Evolutionary conservation across 225 moss, liverwort and hornwort genomes (phyloP), one percentile per base, ranked within the genome.

Genomic region (Rhytidiadelphus loreus): DNA sequence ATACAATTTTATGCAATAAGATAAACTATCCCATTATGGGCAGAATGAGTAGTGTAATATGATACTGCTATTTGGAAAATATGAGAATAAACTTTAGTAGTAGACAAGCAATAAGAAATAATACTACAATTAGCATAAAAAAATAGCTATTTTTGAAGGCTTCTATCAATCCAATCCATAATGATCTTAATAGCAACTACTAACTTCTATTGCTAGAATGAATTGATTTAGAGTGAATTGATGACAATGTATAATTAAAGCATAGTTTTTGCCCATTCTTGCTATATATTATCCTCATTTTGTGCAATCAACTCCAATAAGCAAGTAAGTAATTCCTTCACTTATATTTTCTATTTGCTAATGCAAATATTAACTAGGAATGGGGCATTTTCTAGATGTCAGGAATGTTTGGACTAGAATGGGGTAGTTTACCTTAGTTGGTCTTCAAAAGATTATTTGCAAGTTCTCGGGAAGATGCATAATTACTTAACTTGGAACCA

Each of bases 381-480:
- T n/a, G 8, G 13, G 3, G 13, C 37, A 37, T 48, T 48, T 48
- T 11, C 9, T 48, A 48, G 9, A 48, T 48, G 48, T 48, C 48
- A 19, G 6, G 9, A 65, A 35, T 69, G 7, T 68, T 12, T n/a
- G 12, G n/a, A n/a, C 0, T 46, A 3, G 16, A 30, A 46, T 29
- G 17, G 11, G 2, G 2, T 30, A 19, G 6, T 29, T 48, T 32
- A 19, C 7, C 12, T 48, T 74, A 7, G 7, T 48, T 48, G 7
- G 7, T 20, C 32, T 50, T 33, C 21, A 33, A 75, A 30, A 7
- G 20, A 32, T 19, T 19, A 48, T 20, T 30, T 74, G 7, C 20
- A 48, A 5, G 12, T 48, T 48, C 7, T 32, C 0, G 30, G 1
- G 2, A 18, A 11, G 18, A 46, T 0, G 0, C 4, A 18, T 11